Conservation (phyloP, 345 rosid species). For the Lagerstroemia speciosa region DNA sequence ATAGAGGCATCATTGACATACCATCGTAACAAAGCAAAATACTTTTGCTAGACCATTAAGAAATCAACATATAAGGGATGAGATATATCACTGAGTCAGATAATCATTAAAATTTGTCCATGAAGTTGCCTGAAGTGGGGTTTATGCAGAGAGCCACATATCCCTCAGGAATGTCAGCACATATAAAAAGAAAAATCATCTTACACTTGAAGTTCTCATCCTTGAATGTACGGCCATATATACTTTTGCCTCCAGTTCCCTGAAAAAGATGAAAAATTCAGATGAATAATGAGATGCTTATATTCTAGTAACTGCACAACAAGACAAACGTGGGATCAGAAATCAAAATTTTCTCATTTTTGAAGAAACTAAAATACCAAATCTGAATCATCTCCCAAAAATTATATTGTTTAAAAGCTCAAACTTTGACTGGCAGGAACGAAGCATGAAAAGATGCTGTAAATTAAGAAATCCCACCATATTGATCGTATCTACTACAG, state of each 20-base stretch:
- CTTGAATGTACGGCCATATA: conserved; percentile 86
- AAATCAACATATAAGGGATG: background rate
- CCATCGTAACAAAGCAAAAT: background rate
- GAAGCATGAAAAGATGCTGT: background rate
- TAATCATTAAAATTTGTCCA: background rate
- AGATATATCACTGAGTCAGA: too few species aligned
- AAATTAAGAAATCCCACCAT: background rate
- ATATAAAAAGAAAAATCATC: conserved; percentile 16
- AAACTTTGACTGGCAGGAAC: background rate
- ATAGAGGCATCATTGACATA: background rate
- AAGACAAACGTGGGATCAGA: background rate
- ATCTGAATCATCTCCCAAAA: background rate
- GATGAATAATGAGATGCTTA: background rate
- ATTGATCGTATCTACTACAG: background rate
- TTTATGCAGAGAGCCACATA: background rate
- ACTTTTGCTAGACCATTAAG: background rate
- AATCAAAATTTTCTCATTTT: too few species aligned
- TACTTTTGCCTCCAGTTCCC: conserved; percentile 99
- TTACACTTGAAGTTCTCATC: conserved; percentile 97
- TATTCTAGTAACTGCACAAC: background rate
- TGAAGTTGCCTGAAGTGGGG: background rate
- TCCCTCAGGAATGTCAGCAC: background rate
- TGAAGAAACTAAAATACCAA: background rate
- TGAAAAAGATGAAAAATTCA: conserved; percentile 31
- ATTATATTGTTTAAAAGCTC: background rate